Evolutionary conservation across 768 basidiomycete genomes (phyloP).

Genomic region (Leucosporidium creatinivorum): DNA sequence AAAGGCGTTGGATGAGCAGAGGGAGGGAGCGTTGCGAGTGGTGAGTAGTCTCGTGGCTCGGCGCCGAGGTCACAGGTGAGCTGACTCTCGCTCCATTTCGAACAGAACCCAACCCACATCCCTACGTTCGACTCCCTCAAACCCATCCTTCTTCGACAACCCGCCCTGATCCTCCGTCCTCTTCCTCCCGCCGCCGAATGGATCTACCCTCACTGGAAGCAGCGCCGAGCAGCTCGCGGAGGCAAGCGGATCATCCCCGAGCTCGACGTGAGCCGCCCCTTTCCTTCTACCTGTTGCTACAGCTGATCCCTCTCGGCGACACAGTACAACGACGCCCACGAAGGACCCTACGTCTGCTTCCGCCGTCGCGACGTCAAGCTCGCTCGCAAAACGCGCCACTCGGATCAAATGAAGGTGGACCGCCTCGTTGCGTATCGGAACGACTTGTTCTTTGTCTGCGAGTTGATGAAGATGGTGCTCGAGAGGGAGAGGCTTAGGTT

Average conservation of each 20-base stretch:
- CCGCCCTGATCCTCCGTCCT: background rate
- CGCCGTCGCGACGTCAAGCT: conserved; percentile 88
- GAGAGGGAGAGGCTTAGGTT: conserved; percentile 1
- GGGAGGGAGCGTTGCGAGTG: too few relatives aligned
- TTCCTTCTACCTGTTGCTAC: background rate
- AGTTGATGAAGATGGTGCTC: too few relatives aligned
- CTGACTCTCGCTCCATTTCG: too few relatives aligned
- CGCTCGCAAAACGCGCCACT: conserved; percentile 85
- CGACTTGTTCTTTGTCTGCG: too few relatives aligned
- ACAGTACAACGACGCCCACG: conserved; percentile 84
- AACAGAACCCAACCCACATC: too few relatives aligned
- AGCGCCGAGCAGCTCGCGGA: conserved; percentile 64
- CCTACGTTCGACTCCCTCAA: too few relatives aligned
- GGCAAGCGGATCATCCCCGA: conserved; percentile 76
- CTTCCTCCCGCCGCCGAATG: conserved; percentile 39
- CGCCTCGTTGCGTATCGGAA: too few relatives aligned
- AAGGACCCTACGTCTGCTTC: conserved; percentile 90
- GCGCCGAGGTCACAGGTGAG: conserved; percentile 38
- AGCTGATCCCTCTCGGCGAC: background rate
- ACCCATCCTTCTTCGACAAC: conserved; percentile 7
- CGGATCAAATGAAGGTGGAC: conserved; percentile 59
- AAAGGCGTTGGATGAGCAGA: too few relatives aligned
- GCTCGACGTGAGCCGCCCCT: conserved; percentile 49
- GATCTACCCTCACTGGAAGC: conserved; percentile 75
- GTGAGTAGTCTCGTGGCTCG: too few relatives aligned